Percentiles rank a stretch among this genome's conserved stretches.
Conservation (phyloP, 805 yeast genomes). For the Candida wancherniae region DNA sequence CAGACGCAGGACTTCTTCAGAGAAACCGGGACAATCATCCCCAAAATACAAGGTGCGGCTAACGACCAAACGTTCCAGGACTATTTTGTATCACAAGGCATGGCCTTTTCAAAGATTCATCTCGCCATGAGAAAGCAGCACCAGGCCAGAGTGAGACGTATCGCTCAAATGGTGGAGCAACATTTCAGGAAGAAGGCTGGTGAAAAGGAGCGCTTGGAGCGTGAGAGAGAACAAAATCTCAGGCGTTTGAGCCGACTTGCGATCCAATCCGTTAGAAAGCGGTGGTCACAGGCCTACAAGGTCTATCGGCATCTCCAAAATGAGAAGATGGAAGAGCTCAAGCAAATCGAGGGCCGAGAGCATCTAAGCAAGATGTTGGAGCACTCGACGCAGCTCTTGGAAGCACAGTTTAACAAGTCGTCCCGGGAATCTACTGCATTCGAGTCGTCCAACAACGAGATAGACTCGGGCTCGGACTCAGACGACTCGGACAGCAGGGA, state of each 20-base stretch:
- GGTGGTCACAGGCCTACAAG: slow-evolving; percentile 88
- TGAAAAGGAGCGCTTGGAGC: slow-evolving; percentile 76
- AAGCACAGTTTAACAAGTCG: slow-evolving; percentile 62
- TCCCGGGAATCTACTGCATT: slow-evolving; percentile 26
- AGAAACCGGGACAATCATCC: slow-evolving; percentile 36
- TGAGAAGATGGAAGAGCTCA: slow-evolving; percentile 72
- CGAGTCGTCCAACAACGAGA: slow-evolving; percentile 15
- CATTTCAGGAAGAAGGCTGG: slow-evolving; percentile 85
- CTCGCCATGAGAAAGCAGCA: slow-evolving; percentile 61
- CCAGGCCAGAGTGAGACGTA: slow-evolving; percentile 42
- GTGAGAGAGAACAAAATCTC: slow-evolving; percentile 69
- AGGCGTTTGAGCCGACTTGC: slow-evolving; percentile 73
- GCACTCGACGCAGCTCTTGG: slow-evolving; percentile 84
- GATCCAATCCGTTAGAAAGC: slow-evolving; percentile 76
- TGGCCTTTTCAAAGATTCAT: slow-evolving; percentile 63
- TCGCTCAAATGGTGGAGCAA: slow-evolving; percentile 77
- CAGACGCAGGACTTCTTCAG: slow-evolving; percentile 44
- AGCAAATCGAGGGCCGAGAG: slow-evolving; percentile 76
- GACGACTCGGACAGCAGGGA: slow-evolving; percentile 17
- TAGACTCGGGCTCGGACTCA: slow-evolving; percentile 17
- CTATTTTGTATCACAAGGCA: slow-evolving; percentile 71
- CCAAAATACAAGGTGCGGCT: slow-evolving; percentile 40
- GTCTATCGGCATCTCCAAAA: slow-evolving; percentile 70
- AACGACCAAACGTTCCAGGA: slow-evolving; percentile 57
- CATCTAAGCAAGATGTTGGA: slow-evolving; percentile 84